Evolutionary conservation across 331 rosid genomes (phyloP), one percentile per base, ranked within the genome.

Genomic region (Rosa hybrid): DNA sequence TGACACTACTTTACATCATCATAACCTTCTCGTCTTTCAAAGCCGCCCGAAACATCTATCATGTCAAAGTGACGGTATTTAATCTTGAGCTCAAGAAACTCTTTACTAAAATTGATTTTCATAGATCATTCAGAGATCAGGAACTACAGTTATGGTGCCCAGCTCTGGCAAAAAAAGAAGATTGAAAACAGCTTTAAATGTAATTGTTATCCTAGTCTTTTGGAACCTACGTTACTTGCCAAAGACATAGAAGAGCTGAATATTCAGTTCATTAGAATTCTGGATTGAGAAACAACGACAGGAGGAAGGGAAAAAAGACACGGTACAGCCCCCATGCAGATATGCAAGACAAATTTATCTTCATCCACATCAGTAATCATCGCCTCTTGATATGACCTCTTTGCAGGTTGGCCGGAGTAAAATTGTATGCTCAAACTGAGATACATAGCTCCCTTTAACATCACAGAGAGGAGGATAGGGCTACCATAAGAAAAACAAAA

Each of bases 371-470:
- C 83, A 93, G 67, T 91, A 95, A 82, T 95, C 98, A 71, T 93
- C 97, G 12, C 98, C 99, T 92, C 87, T 90, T 23, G 98, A 95
- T 68, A 95, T 89, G 81, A 95, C 97, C 87, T 95, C 99, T 88
- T 95, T 95, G 94, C 97, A 91, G 74, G 98, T 94, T 56, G 98
- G 98, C 63, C 98, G 91, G 41, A 92, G 98, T 69, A 92, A 80
- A 85, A 94, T 92, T 70, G 99, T 93, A 78, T 95, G 99, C 81
- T 95, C 99, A 82, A 89, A 90, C 81, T 95, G 99, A 69, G 99
- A 95, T 50, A 95, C 96, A 84, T 92, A 90, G 88, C 97, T 90
- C 72, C 98, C 99, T 83, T 90, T 91, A 27, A 90, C 84, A 56
- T 95, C 99, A 68, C 99, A 93, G 0, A 93, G 89, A 65, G 99